These are phyloP conservation scores for Quercus ilex DNA, from an alignment of 306 rosid species.

Conservation along the genomic window DNA sequence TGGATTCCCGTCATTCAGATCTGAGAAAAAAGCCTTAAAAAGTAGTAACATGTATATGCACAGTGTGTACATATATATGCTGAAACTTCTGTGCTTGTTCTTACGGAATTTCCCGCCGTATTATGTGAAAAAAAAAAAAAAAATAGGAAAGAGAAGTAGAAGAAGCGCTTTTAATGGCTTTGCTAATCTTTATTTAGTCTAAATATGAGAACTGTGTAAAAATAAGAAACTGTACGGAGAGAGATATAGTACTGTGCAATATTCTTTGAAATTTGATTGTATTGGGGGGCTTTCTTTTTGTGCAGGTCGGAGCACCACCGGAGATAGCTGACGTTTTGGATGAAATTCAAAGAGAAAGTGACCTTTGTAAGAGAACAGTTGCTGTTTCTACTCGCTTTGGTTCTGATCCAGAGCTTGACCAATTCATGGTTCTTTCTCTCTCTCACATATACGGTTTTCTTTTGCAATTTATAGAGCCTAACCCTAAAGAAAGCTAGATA, in stretches of 20 bases:
- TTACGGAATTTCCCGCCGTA: background rate
- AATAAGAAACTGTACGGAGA: background rate
- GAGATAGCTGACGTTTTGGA: conserved; percentile 47
- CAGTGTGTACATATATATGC: no score
- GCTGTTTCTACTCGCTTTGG: conserved; percentile 27
- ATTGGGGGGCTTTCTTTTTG: background rate
- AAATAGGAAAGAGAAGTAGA: background rate
- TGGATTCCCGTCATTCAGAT: background rate
- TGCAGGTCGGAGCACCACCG: conserved; percentile 75
- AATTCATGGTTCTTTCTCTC: conserved; percentile 58
- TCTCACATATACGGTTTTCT: background rate
- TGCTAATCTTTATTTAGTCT: background rate
- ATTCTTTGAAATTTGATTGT: background rate
- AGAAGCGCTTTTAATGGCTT: background rate
- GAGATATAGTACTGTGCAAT: background rate
- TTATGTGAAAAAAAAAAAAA: background rate
- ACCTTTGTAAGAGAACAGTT: conserved; percentile 17
- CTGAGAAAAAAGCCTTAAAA: no score
- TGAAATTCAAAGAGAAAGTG: conserved; percentile 35
- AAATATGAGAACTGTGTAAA: no score
- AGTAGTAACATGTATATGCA: no score
- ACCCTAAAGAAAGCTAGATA: conserved; percentile 28
- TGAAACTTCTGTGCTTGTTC: background rate
- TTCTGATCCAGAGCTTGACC: conserved; percentile 76
- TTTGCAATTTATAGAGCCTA: background rate